Evolutionary conservation across 129 eudicot genomes (phyloP), one percentile per base, ranked within the genome.

Genomic region (Artemisia tridentata): DNA sequence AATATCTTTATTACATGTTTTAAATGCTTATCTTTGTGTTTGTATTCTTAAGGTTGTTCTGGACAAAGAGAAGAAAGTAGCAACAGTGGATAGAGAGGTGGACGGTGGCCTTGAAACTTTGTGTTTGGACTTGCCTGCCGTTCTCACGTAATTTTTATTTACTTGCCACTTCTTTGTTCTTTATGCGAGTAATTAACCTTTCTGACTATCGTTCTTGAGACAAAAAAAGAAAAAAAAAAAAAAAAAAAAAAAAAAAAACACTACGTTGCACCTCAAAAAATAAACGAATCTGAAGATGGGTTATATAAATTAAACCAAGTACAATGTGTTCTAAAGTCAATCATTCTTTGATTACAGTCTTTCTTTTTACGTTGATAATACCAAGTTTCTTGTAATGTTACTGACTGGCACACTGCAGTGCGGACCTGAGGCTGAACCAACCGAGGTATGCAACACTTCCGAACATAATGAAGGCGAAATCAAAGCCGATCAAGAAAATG

Each of bases 391-490:
- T 46, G 47, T 59, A 14, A 21, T 55, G 23, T 57, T 23, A 38
- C 23, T 7, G 23, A 43, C 3, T 6, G 14, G 20, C 5, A 31
- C 21, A 16, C 52, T 68, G 82, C 95, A 89, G 95, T 14, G 85
- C 92, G 61, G 98, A 93, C 79, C 78, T 93, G 81, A 87, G 95
- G 79, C 78, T 89, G 80, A 93, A 93, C 88, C 96, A 89, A 75
- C 96, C 98, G 3, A 84, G 96, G 68, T 93, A 93, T 65, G 98
- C 98, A 3, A 89, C 98, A 63, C 96, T 89, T 18, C 98, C 98
- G 10, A 93, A 89, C 81, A 93, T 93, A 69, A 89, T 93, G 95
- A 93, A 93, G 77, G 98, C 98, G 19, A 93, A 93, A 75, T 89
- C 96, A 18, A 93, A 89, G 80, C 76, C 76, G 8, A 85, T 93